These are phyloP conservation scores for Juncus effusus DNA, from an alignment of 176 grass and related monocot genomes.

Conservation along the genomic window DNA sequence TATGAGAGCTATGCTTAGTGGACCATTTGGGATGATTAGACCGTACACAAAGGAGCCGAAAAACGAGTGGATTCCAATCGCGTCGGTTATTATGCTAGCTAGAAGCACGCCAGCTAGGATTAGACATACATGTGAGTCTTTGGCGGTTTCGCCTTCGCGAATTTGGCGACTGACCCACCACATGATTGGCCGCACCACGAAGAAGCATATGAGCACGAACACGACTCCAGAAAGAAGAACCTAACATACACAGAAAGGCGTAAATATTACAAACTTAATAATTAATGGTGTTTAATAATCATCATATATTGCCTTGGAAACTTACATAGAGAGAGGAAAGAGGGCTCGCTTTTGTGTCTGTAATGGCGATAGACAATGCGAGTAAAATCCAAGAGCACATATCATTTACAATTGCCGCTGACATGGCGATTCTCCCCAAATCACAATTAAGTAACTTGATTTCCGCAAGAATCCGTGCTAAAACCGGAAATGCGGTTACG, in stretches of 20 bases:
- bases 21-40: constrained; percentile 55
- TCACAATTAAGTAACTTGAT: constrained; percentile 71
- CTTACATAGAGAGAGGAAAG: constrained; percentile 47
- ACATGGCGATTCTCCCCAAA: constrained; percentile 63
- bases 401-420: constrained; percentile 73
- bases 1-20: constrained; percentile 44
- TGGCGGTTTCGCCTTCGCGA: constrained; percentile 54
- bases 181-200: constrained; percentile 55
- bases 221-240: constrained; percentile 44
- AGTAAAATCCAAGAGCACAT: constrained; percentile 78
- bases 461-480: constrained; percentile 83
- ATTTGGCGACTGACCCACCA: constrained; percentile 58
- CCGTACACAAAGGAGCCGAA: constrained; percentile 81
- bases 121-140: constrained; percentile 52
- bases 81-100: constrained; percentile 53
- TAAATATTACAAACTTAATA: constrained; percentile 3
- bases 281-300: not conserved
- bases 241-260: constrained; percentile 10
- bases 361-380: constrained; percentile 54
- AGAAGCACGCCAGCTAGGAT: constrained; percentile 64
- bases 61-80: constrained; percentile 61
- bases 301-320: not conserved
- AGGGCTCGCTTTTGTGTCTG: constrained; percentile 33
- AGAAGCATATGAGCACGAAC: constrained; percentile 71
- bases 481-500: constrained; percentile 74